phyloP scores from a whole-genome alignment of 352 stramenopile genomes.

The Phytophthora meadii region DNA sequence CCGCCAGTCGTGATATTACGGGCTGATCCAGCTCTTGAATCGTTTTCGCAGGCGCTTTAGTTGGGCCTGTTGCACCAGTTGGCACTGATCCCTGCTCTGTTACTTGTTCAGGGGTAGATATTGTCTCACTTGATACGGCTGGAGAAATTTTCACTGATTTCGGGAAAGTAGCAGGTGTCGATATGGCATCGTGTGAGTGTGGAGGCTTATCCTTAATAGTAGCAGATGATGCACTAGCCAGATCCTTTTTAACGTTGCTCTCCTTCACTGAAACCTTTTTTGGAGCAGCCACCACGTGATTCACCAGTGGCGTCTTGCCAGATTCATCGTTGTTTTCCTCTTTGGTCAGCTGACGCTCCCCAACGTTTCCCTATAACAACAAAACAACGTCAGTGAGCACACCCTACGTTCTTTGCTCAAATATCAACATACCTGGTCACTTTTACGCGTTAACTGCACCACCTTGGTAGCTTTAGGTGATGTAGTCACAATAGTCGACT shows the following conservation, averaged over 20 bases:
- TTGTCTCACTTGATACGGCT: neutral
- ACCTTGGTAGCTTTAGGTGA: neutral
- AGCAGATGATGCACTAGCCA: neutral
- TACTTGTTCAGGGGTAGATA: neutral
- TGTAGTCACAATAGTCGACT: neutral
- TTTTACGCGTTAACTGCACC: neutral
- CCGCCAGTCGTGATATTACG: neutral
- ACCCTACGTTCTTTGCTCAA: neutral
- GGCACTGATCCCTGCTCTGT: neutral
- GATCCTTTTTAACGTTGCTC: neutral
- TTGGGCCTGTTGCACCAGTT: neutral
- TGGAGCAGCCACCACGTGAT: neutral
- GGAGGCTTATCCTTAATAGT: neutral
- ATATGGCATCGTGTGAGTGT: neutral
- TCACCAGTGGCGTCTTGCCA: neutral
- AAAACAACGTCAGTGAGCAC: neutral
- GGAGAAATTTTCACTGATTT: neutral
- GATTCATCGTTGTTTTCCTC: neutral
- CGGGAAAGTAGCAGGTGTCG: neutral
- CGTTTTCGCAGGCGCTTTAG: neutral
- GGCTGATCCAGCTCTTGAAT: neutral
- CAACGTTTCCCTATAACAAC: neutral
- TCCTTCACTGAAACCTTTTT: neutral
- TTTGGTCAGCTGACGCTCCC: neutral
- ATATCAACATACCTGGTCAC: conserved; percentile 5